Conservation (phyloP, 2,329 filamentous ascomycete species). For the Tothia fuscella region DNA sequence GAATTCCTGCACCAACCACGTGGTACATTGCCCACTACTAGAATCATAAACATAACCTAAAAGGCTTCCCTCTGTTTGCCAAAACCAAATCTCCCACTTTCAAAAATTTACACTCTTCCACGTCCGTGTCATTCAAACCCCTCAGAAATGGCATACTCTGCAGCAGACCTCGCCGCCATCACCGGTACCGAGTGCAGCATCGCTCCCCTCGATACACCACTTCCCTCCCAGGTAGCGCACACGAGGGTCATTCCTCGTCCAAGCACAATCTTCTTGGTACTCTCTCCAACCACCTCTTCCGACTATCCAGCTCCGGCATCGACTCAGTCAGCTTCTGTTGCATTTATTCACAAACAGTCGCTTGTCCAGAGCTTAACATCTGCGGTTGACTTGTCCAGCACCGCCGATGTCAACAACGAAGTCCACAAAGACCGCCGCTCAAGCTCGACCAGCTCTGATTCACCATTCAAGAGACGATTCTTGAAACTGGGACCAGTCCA, state of each 20-base stretch:
- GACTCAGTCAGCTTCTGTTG: conserved; percentile 2
- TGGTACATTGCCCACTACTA: too few relatives aligned
- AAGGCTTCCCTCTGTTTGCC: too few relatives aligned
- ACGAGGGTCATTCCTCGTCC: not conserved
- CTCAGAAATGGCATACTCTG: too few relatives aligned
- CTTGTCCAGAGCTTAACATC: conserved; percentile 5
- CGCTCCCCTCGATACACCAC: not conserved
- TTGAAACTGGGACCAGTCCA: conserved; percentile 55
- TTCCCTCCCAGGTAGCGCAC: not conserved
- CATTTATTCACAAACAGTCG: conserved; percentile 6
- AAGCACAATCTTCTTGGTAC: conserved; percentile 12
- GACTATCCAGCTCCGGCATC: conserved; percentile 7
- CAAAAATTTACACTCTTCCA: too few relatives aligned
- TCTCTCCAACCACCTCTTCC: conserved; percentile 12
- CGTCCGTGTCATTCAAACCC: too few relatives aligned
- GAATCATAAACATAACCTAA: too few relatives aligned
- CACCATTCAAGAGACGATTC: conserved; percentile 32
- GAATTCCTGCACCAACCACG: too few relatives aligned
- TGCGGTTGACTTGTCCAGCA: conserved; percentile 1
- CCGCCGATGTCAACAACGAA: not conserved
- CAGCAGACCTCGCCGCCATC: not conserved
- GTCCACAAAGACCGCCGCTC: conserved; percentile 33
- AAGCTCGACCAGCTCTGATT: conserved; percentile 27
- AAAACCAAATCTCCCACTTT: too few relatives aligned
- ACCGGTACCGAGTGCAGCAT: not conserved